phyloP scores from a whole-genome alignment of 495 filamentous ascomycete species.

The Trichodelitschia bisporula region DNA sequence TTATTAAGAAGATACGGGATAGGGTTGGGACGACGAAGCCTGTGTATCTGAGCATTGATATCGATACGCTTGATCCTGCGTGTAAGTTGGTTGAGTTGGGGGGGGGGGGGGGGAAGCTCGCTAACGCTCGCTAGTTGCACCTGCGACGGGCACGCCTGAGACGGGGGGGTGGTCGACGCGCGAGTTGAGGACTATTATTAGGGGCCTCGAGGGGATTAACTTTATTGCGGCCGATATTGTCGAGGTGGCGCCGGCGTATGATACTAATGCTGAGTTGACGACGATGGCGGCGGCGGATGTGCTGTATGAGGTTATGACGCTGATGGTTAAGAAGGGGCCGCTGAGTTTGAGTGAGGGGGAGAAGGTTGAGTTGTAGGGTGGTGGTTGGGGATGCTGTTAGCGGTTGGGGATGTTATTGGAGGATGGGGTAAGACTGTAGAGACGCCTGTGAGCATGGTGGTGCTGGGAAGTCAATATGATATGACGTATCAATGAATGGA shows the following conservation, averaged over 20 bases:
- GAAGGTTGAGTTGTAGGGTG: too few relatives aligned
- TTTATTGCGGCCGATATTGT: constrained; percentile 65
- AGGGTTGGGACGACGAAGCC: constrained; percentile 46
- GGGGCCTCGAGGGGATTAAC: constrained; percentile 50
- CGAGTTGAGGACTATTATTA: constrained; percentile 47
- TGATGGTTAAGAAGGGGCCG: constrained; percentile 44
- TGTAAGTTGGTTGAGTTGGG: constrained; percentile 20
- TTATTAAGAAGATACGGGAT: constrained; percentile 50
- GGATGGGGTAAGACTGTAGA: too few relatives aligned
- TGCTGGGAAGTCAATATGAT: too few relatives aligned
- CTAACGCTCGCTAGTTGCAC: constrained; percentile 27
- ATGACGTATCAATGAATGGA: too few relatives aligned
- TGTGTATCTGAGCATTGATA: constrained; percentile 71
- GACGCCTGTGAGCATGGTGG: too few relatives aligned
- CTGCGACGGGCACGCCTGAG: constrained; percentile 69
- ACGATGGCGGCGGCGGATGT: constrained; percentile 65
- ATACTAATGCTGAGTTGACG: constrained; percentile 62
- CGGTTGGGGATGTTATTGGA: too few relatives aligned
- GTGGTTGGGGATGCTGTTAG: too few relatives aligned
- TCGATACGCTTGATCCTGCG: constrained; percentile 70
- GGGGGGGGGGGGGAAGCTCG: not conserved
- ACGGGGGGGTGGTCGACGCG: constrained; percentile 72
- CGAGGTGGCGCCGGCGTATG: constrained; percentile 70
- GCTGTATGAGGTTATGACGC: constrained; percentile 59
- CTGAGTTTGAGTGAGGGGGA: constrained; percentile 10